These are phyloP conservation scores for Solanum chacoense DNA, from an alignment of 305 asterid genomes.

Conservation along the genomic window DNA sequence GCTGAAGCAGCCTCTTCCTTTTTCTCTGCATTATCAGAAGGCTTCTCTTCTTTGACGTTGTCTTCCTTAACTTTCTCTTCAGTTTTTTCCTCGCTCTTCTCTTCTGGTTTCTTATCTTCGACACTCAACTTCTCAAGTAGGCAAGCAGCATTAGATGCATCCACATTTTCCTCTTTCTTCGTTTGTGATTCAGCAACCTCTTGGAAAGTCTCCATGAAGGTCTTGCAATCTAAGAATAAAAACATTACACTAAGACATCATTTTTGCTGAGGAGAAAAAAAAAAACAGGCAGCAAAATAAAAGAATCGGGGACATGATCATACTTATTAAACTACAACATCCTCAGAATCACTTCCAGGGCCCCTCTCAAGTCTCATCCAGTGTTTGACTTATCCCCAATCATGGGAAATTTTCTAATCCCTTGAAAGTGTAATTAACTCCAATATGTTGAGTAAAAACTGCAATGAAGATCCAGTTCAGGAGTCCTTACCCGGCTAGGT, in stretches of 20 bases:
- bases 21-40: constrained; percentile 13
- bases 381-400: background rate
- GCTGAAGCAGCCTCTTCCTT: constrained; percentile 17
- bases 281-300: background rate
- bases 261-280: background rate
- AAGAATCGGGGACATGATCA: background rate
- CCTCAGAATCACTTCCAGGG: background rate
- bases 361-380: background rate
- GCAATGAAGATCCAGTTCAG: background rate
- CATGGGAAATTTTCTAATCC: background rate
- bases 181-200: constrained; percentile 39
- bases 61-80: constrained; percentile 16
- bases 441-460: background rate
- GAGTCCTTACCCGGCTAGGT: background rate
- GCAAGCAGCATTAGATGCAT: constrained; percentile 34
- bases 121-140: constrained; percentile 42
- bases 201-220: constrained; percentile 32
- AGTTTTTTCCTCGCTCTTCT: constrained; percentile 5
- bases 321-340: background rate
- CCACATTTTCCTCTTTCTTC: constrained; percentile 23
- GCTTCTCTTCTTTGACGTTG: constrained; percentile 15
- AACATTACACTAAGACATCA: background rate
- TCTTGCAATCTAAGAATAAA: constrained; percentile 32
- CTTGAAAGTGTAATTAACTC: background rate
- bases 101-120: constrained; percentile 22